phyloP scores from a whole-genome alignment of 2,329 filamentous ascomycete species.

The Penicillium sp. region DNA sequence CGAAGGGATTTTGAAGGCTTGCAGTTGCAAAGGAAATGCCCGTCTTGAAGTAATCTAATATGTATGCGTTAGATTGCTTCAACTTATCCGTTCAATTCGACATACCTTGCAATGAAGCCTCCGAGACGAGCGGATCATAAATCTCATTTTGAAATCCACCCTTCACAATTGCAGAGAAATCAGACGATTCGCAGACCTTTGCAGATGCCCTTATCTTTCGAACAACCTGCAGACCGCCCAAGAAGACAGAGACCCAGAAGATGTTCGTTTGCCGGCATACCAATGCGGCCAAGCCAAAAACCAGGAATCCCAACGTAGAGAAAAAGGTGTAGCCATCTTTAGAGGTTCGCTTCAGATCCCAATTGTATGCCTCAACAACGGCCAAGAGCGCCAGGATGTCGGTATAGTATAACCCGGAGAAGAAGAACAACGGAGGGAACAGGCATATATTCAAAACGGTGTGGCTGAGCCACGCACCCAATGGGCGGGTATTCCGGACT shows the following conservation, averaged over 20 bases:
- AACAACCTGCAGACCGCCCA: conserved; percentile 50
- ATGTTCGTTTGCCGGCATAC: conserved; percentile 92
- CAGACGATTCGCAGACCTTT: conserved; percentile 32
- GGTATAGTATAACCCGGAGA: conserved; percentile 92
- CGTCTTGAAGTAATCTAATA: conserved; percentile 53
- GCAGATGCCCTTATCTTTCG: conserved; percentile 38
- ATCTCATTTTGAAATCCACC: conserved; percentile 46
- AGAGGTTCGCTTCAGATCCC: conserved; percentile 45
- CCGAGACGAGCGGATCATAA: conserved; percentile 55
- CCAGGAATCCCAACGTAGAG: conserved; percentile 48
- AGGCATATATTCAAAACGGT: conserved; percentile 75
- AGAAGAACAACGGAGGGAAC: conserved; percentile 94
- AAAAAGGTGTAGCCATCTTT: conserved; percentile 25
- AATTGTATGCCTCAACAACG: conserved; percentile 70
- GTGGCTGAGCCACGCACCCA: conserved; percentile 42
- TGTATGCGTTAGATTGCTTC: conserved; percentile 27
- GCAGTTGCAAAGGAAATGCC: conserved; percentile 67
- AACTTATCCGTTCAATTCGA: conserved; percentile 1
- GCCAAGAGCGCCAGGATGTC: conserved; percentile 80
- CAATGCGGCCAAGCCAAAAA: conserved; percentile 68
- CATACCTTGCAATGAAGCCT: conserved; percentile 56
- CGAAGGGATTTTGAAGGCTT: conserved; percentile 49
- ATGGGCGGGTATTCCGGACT: conserved; percentile 34
- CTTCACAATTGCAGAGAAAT: conserved; percentile 36
- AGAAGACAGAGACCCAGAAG: conserved; percentile 75